Base-by-base conservation (phyloP, 164 flowering plant genomes). In the Chimonanthus praecox region DNA sequence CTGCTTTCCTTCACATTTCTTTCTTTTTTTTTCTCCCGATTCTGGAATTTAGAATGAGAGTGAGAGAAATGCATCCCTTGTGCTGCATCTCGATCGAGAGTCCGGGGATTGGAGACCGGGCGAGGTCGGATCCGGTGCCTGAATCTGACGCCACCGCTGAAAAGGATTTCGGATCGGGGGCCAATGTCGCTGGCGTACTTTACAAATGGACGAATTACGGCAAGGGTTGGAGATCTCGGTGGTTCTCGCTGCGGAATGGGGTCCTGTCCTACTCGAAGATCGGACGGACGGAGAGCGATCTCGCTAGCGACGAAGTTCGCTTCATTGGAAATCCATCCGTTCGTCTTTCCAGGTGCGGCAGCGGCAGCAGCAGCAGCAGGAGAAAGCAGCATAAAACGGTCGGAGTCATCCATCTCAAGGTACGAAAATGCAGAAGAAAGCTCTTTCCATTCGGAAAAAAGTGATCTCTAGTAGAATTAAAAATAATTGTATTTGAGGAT, bases 191-290 rank as follows among this genome's bases (percentile, higher is more conserved):
- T 47, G 98, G 97, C 47, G 84, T 90, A 5, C 79, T 94, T 6
- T 82, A 90, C 81, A 94, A 94, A 82, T 94, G 98, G 98, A 91
- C 97, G 20, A 94, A 94, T 84, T 94, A 87, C 85, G 84, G 92
- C 11, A 94, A 92, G 78, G 98, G 98, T 3, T 94, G 98, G 98
- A 88, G 97, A 86, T 89, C 92, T 67, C 78, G 98, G 67, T 94
- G 97, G 97, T 94, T 94, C 69, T 47, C 83, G 7, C 81, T 92
- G 58, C 77, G 84, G 47, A 84, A 88, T 71, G 97, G 95, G 9
- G 87, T 89, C 18, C 74, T 94, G 0, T 89, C 98, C 10, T 94
- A 94, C 77, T 86, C 92, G 45, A 92, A 90, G 85, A 83, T 83
- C 70, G 90, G 82, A 45, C 80, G 85, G 45, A 82, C 88, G 54